Evolutionary conservation across 2,329 filamentous ascomycete genomes (phyloP), one percentile per base, ranked within the genome.

Genomic region (Scleromitrula shiraiana): DNA sequence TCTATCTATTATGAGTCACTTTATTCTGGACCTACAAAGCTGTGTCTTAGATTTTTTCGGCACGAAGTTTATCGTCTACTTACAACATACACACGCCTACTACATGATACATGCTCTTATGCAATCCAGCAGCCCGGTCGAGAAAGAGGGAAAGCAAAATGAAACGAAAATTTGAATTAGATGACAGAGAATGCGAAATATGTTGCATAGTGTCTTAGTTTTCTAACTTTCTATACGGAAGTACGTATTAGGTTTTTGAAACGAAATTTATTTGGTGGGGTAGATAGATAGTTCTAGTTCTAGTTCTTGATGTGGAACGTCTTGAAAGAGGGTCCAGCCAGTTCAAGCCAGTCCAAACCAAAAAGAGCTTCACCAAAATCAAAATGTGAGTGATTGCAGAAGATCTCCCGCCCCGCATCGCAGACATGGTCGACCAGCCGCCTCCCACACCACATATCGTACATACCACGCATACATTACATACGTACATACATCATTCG

Each of bases 1-100:
- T 29, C 24, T 12, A 46, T 50, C 46, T 46, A 27, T 40, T 32
- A 39, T 24, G 41, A 46, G 47, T 50, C 42, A 50, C 35, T 39
- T 45, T 32, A 26, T 41, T 14, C 24, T 30, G 33, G 17, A 30
- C 23, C 30, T 41, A 15, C 7, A 12, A 32, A 15, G 15, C 15
- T 41, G 23, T 46, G 47, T 50, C 47, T 50, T 38, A 50, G 33
- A n/a, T 30, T 12, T 12, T 30, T 30, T 30, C n/a, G 29, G 29
- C 4, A 5, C n/a, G n/a, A n/a, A n/a, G n/a, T n/a, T n/a, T n/a
- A n/a, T n/a, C n/a, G n/a, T n/a, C n/a, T n/a, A n/a, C n/a, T n/a
- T n/a, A n/a, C n/a, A n/a, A n/a, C n/a, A n/a, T n/a, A n/a, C n/a
- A n/a, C n/a, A n/a, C n/a, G n/a, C n/a, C n/a, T n/a, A n/a, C n/a